A percentile compares a stretch with the other conserved stretches of the same genome.
Conservation (phyloP, 106 monocot species). For the Iris macrosiphon region DNA sequence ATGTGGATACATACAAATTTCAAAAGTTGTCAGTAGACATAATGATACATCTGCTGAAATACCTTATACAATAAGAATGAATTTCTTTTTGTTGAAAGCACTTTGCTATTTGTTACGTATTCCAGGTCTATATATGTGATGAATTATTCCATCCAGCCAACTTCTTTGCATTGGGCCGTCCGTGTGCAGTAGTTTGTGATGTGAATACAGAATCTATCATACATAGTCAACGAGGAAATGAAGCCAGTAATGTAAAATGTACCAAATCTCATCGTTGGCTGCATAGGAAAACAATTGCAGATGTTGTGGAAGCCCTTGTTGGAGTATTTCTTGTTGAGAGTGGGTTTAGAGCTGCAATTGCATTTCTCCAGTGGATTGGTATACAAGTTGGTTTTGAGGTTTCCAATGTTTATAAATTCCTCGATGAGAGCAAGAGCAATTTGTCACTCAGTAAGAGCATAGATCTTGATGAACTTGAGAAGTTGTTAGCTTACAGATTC, state of each 20-base stretch:
- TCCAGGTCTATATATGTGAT: constrained; percentile 81
- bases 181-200: constrained; percentile 51
- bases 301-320: constrained; percentile 79
- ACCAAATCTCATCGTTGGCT: constrained; percentile 65
- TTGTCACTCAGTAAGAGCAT: constrained; percentile 36
- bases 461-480: constrained; percentile 48
- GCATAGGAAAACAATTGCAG: constrained; percentile 77
- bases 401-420: constrained; percentile 37
- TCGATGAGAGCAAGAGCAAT: constrained; percentile 42
- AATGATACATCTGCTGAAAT: too few relatives aligned
- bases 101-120: background rate
- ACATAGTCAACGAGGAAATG: too few relatives aligned
- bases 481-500: constrained; percentile 48
- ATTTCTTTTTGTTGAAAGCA: background rate
- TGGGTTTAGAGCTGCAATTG: constrained; percentile 73
- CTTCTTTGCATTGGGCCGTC: constrained; percentile 74
- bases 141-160: constrained; percentile 62
- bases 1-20: too few relatives aligned
- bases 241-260: constrained; percentile 23
- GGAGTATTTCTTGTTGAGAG: constrained; percentile 87
- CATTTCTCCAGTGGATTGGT: constrained; percentile 81
- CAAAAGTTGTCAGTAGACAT: too few relatives aligned
- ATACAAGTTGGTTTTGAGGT: constrained; percentile 48
- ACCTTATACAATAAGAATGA: too few relatives aligned
- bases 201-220: constrained; percentile 26